A percentile compares a stretch with the other conserved stretches of the same genome.
phyloP scores from a whole-genome alignment of 23 red algal genomes.

The Agarophyton chilense region DNA sequence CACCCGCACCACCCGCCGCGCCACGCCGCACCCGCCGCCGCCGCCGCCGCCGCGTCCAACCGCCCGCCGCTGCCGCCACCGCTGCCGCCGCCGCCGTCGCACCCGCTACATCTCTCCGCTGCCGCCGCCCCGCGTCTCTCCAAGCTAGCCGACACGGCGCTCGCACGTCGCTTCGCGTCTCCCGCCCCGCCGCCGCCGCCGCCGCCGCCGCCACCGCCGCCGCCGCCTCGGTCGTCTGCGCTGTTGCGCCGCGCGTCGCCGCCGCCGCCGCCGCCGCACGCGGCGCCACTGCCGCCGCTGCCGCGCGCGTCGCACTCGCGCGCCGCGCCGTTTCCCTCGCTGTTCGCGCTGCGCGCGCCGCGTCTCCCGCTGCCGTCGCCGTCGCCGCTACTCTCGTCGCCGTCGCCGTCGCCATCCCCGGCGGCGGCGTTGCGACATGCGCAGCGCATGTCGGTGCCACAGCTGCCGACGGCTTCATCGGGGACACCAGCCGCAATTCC shows the following conservation, averaged over 20 bases:
- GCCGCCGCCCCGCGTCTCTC: too few relatives aligned
- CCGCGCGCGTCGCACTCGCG: too few relatives aligned
- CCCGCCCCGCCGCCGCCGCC: neutral
- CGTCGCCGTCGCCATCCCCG: neutral
- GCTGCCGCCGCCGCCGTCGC: neutral
- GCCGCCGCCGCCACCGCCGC: neutral
- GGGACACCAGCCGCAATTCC: too few relatives aligned
- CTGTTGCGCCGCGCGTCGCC: too few relatives aligned
- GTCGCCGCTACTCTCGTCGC: neutral
- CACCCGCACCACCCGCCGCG: neutral
- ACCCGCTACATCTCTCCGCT: neutral
- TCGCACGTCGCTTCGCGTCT: too few relatives aligned
- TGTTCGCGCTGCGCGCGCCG: neutral
- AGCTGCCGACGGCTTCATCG: too few relatives aligned
- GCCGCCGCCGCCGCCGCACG: slow-evolving; percentile 1
- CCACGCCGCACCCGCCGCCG: neutral
- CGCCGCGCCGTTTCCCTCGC: neutral
- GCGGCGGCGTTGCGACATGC: too few relatives aligned
- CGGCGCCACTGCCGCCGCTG: neutral
- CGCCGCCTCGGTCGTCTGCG: neutral
- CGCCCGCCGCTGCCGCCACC: neutral
- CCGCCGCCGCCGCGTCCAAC: neutral
- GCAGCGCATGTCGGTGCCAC: too few relatives aligned
- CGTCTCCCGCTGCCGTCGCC: neutral
- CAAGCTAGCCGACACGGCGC: too few relatives aligned